A percentile compares a stretch with the other conserved stretches of the same genome.
Conservation (phyloP, 768 basidiomycete species). For the Vararia minispora region DNA sequence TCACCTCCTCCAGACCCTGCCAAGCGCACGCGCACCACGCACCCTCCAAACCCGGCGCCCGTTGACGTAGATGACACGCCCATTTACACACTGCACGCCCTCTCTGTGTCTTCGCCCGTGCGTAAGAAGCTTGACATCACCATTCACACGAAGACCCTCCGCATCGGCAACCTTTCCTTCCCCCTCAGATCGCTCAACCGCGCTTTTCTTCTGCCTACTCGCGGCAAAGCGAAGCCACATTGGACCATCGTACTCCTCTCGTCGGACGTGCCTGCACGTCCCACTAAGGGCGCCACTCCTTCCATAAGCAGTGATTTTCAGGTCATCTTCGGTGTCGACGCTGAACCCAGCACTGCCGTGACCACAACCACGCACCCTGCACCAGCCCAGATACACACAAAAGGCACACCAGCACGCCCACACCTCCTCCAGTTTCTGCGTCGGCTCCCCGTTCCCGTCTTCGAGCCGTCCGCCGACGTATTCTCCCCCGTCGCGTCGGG, state of each 20-base stretch:
- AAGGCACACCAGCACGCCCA: conserved; percentile 43
- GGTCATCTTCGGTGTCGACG: conserved; percentile 65
- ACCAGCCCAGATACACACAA: conserved; percentile 22
- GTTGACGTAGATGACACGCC: conserved; percentile 28
- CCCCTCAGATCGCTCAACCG: conserved; percentile 38
- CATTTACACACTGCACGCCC: conserved; percentile 45
- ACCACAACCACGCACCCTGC: conserved; percentile 30
- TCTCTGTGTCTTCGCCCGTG: conserved; percentile 63
- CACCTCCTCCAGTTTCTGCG: conserved; percentile 41
- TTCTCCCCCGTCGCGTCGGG: conserved; percentile 45
- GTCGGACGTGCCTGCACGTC: conserved; percentile 33
- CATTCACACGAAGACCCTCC: conserved; percentile 38
- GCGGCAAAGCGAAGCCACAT: conserved; percentile 60
- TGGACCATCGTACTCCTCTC: conserved; percentile 63
- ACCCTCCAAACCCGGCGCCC: not conserved
- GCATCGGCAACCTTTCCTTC: conserved; percentile 39
- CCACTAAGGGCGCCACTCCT: no score
- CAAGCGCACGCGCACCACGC: conserved; percentile 5
- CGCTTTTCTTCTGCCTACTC: conserved; percentile 63
- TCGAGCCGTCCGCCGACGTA: conserved; percentile 36
- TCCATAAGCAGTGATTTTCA: conserved; percentile 27
- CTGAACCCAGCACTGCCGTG: conserved; percentile 33
- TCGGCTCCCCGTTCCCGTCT: conserved; percentile 30
- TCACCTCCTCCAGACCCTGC: not conserved
- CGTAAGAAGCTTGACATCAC: conserved; percentile 68